phyloP scores from a whole-genome alignment of 148 eudicot genomes.

The Diospyros kaki region DNA sequence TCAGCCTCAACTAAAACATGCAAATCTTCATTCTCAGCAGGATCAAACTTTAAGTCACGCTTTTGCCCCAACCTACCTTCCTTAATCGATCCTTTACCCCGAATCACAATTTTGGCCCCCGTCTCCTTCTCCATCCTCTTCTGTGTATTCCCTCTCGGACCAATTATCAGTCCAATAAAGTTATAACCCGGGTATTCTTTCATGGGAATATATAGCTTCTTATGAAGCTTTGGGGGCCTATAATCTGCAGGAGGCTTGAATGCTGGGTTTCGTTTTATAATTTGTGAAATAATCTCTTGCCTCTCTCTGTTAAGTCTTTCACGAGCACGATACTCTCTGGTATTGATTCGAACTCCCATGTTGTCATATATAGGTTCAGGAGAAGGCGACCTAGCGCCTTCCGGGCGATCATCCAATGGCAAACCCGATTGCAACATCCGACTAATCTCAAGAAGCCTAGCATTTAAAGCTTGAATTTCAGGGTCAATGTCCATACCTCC shows the following conservation, averaged over 20 bases:
- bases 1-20: constrained; percentile 93
- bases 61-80: constrained; percentile 80
- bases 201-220: constrained; percentile 31
- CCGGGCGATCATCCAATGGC: constrained; percentile 21
- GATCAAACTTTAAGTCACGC: constrained; percentile 68
- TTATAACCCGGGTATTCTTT: constrained; percentile 31
- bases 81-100: constrained; percentile 88
- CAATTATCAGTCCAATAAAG: constrained; percentile 29
- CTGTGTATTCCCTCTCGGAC: constrained; percentile 30
- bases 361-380: constrained; percentile 29
- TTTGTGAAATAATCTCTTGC: constrained; percentile 28
- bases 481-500: constrained; percentile 28
- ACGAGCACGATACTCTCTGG: constrained; percentile 24
- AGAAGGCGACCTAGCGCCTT: constrained; percentile 26
- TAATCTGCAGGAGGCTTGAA: constrained; percentile 29
- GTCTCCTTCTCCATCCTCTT: constrained; percentile 82
- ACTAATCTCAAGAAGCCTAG: constrained; percentile 24
- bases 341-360: constrained; percentile 21
- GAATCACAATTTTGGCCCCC: constrained; percentile 84
- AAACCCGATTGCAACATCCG: constrained; percentile 20
- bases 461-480: constrained; percentile 24
- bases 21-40: constrained; percentile 83
- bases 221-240: constrained; percentile 28
- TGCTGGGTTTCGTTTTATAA: constrained; percentile 23
- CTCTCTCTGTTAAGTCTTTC: constrained; percentile 30